These are phyloP conservation scores for Chalara sp. DNA, from an alignment of 2,329 filamentous ascomycete species.

Conservation along the genomic window DNA sequence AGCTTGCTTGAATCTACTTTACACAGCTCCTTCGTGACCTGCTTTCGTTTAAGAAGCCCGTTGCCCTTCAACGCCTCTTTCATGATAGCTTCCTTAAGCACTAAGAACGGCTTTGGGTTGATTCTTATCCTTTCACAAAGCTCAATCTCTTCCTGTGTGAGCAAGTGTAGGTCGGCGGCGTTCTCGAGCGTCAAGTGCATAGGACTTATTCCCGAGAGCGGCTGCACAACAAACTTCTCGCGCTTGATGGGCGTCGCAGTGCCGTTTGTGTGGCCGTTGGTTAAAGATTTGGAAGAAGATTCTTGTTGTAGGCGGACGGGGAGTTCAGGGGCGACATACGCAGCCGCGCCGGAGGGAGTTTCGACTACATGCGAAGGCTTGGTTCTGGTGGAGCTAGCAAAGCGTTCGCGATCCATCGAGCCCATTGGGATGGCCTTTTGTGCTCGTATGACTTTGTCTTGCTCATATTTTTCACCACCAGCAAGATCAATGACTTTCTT, in stretches of 20 bases:
- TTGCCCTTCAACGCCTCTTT: constrained; percentile 87
- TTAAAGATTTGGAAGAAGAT: constrained; percentile 35
- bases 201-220: constrained; percentile 36
- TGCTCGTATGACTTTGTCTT: constrained; percentile 72
- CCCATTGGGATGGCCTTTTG: constrained; percentile 67
- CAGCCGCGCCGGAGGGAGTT: constrained; percentile 65
- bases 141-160: constrained; percentile 78
- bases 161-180: constrained; percentile 75
- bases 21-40: constrained; percentile 73
- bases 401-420: constrained; percentile 73
- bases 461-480: constrained; percentile 86
- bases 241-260: constrained; percentile 30
- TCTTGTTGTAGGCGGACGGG: constrained; percentile 45
- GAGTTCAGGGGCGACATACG: constrained; percentile 73
- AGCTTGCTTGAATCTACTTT: constrained; percentile 79
- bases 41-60: constrained; percentile 87
- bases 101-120: constrained; percentile 89
- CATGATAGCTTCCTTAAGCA: constrained; percentile 88
- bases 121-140: constrained; percentile 79
- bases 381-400: constrained; percentile 64
- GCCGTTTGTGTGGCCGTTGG: constrained; percentile 42
- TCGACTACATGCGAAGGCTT: constrained; percentile 58
- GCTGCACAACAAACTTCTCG: constrained; percentile 44
- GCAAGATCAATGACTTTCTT: constrained; percentile 79
- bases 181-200: constrained; percentile 43